Evolutionary conservation across 495 filamentous ascomycete genomes (phyloP), one percentile per base, ranked within the genome.

Genomic region (Aspergillus bertholletiae): DNA sequence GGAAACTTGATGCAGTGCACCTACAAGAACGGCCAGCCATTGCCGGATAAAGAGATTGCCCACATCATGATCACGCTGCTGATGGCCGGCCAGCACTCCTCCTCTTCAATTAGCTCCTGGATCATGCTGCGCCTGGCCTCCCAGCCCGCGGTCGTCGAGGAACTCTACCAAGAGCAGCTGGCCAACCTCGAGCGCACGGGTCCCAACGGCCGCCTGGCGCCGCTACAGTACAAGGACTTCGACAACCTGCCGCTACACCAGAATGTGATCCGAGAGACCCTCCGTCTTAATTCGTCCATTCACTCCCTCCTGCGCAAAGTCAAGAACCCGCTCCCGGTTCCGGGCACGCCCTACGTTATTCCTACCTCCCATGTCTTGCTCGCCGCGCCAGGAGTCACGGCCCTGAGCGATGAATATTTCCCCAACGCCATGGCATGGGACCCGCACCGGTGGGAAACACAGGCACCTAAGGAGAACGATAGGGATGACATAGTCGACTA

Each of bases 61-160:
- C 89, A 93, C 66, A 92, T 95, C 83, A 91, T 95, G 87, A 95
- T 95, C 64, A 88, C 89, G 0, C 80, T 95, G 23, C 76, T 95
- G 7, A 92, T 95, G 89, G 90, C 88, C 24, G 90, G 90, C 51
- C 90, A 95, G 64, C 90, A 95, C 75, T 92, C 88, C 1, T 91
- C 88, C 2, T 90, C 90, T 34, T 87, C 88, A 6, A 89, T 88
- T 41, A 85, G 81, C 63, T 77, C 87, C 27, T 95, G 88, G 88
- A 89, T 91, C 61, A 80, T 93, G 74, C 79, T 92, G n/a, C 86
- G 87, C 28, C 82, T 93, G 7, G 88, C 90, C 24, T 81, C 85
- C 6, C 71, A 85, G 22, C 90, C 90, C 3, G 77, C 86, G 28
- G 77, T 92, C 51, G 78, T 87, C 60, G 86, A 92, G 60, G 81